Evolutionary conservation across 768 basidiomycete species (phyloP), one percentile per base, ranked within the genome.

Genomic region (Grammothele lineata): DNA sequence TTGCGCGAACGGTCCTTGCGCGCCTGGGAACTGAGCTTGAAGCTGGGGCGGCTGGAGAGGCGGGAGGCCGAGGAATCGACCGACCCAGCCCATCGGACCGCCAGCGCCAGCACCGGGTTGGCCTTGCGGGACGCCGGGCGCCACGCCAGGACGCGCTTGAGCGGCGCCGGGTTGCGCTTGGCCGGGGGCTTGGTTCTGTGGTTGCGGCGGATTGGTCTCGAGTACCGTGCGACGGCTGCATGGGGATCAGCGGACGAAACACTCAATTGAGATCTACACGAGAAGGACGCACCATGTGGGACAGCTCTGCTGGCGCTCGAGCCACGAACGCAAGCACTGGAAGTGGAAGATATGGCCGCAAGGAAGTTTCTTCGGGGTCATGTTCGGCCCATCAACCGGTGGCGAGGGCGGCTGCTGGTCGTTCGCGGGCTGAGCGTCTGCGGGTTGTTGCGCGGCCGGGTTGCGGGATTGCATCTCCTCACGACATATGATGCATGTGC

Each of bases 301-400:
- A 64, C 96, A 99, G 57, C 90, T 98, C 66, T 98, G 96, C 65
- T 99, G 96, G 36, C 96, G 78, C 66, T 99, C 96, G 22, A 99
- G 77, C 96, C 96, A 99, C 18, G 92, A 94, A 33, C 92, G 78
- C 53, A 99, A 77, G 66, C 96, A 99, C 60, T 97, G 84, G 64
- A 97, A 95, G 67, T 99, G 96, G 71, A 99, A 99, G 35, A 96
- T 83, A 64, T 99, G 96, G 1, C 94, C 94, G 68, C 96, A 99
- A 8, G 87, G 91, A 19, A 99, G 72, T 62, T 92, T 94, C 71
- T 99, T 99, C 2, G 95, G 94, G 12, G 93, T 94, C 44, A 90
- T 91, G 60, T 97, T 97, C 8, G 91, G 89, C 10, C 89, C 90
- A 54, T 90, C 83, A 38, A 57, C 54, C 2, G 45, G 48, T 60